Percentiles rank a stretch among this genome's conserved stretches.
Conservation (phyloP, 352 stramenopile genomes). For the Thalassiosira delicatula region DNA sequence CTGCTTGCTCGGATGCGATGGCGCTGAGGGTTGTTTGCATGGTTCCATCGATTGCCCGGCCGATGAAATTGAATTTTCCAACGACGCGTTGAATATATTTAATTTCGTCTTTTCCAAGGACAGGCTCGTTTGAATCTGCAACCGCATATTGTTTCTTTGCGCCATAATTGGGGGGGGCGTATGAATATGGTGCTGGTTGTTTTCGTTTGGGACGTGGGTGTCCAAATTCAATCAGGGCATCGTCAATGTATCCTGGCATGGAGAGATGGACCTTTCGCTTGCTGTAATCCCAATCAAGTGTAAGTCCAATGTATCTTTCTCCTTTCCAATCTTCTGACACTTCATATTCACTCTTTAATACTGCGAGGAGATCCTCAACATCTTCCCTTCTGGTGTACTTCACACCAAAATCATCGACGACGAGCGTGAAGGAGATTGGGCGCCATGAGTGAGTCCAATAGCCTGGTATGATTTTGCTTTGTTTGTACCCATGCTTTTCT, state of each 20-base stretch:
- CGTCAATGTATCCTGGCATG: neutral
- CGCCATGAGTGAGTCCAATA: neutral
- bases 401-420: conserved; percentile 62
- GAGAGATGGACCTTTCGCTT: neutral
- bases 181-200: neutral
- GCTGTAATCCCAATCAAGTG: conserved; percentile 54
- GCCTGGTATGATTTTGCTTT: neutral
- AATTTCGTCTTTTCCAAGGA: neutral
- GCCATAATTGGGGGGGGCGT: neutral
- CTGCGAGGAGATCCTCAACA: conserved; percentile 35
- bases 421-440: conserved; percentile 34
- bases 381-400: conserved; percentile 38
- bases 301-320: conserved; percentile 39
- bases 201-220: neutral
- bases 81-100: neutral
- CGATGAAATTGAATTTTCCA: neutral
- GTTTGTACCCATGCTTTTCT: neutral
- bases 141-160: neutral
- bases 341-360: conserved; percentile 20
- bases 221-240: neutral
- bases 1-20: neutral
- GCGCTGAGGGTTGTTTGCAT: neutral
- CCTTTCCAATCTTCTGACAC: conserved; percentile 26
- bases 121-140: neutral
- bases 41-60: neutral